Percentiles rank a stretch among this genome's conserved stretches.
These are phyloP conservation scores for Leccinum obscurum DNA, from an alignment of 768 basidiomycete genomes.

Conservation along the genomic window DNA sequence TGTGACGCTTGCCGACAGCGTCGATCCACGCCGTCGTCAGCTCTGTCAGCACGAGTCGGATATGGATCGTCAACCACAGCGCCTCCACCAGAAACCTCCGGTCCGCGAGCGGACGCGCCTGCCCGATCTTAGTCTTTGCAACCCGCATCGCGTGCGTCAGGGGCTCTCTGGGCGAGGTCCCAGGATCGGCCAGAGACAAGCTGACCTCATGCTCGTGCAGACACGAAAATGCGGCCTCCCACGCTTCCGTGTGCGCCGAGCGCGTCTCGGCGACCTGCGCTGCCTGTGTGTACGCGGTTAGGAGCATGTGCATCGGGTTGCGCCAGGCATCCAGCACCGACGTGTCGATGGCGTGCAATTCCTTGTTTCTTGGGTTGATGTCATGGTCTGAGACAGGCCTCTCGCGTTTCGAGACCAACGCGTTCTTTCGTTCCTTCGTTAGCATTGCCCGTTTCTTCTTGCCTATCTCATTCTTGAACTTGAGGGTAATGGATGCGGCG, in stretches of 20 bases:
- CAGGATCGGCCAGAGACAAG: constrained; percentile 30
- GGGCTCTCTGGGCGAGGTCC: constrained; percentile 39
- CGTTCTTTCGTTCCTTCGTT: constrained; percentile 12
- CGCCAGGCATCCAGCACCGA: constrained; percentile 41
- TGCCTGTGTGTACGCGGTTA: constrained; percentile 41
- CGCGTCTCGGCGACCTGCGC: constrained; percentile 45
- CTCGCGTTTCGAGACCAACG: constrained; percentile 17
- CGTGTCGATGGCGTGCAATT: constrained; percentile 32
- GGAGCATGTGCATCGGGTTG: constrained; percentile 36
- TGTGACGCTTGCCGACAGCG: constrained; percentile 23
- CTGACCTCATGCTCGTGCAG: constrained; percentile 51
- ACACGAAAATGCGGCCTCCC: constrained; percentile 58
- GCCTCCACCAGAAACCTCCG: constrained; percentile 62
- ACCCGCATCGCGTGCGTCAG: constrained; percentile 51
- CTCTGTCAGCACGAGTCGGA: constrained; percentile 52
- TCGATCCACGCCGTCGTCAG: constrained; percentile 45
- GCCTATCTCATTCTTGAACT: constrained; percentile 12
- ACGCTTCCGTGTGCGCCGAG: constrained; percentile 57
- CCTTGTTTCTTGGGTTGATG: constrained; percentile 27
- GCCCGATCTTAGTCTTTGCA: constrained; percentile 54
- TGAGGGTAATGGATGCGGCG: constrained; percentile 17
- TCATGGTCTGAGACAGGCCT: constrained; percentile 28
- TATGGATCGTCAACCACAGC: constrained; percentile 51
- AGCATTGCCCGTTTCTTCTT: constrained; percentile 7
- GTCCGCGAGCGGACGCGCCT: constrained; percentile 58